A percentile compares a stretch with the other conserved stretches of the same genome.
Evolutionary conservation across 2,329 filamentous ascomycete species (phyloP).

Genomic region (Verticillium nonalfalfae): DNA sequence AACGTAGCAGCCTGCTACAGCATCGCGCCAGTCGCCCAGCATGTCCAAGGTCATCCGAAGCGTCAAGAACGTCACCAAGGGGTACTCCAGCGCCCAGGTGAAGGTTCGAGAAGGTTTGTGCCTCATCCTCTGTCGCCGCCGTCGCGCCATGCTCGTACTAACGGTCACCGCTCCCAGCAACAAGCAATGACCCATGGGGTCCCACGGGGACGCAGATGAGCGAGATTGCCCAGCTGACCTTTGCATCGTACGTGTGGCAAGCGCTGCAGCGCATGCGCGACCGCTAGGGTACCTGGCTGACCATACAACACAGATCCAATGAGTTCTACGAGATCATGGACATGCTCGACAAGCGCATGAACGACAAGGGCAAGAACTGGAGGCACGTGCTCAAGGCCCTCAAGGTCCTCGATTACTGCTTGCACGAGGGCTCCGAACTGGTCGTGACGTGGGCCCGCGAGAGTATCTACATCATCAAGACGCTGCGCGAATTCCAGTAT

Average conservation of each 20-base stretch:
- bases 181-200: conserved; percentile 98
- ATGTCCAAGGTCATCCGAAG: conserved; percentile 98
- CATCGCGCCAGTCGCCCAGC: conserved; percentile 20
- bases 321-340: conserved; percentile 99
- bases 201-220: conserved; percentile 97
- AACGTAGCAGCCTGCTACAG: not conserved
- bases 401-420: conserved; percentile 95
- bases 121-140: not conserved
- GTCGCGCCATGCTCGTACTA: conserved; percentile 1
- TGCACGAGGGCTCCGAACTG: conserved; percentile 93
- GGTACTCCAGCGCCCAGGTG: conserved; percentile 92
- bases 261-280: not conserved
- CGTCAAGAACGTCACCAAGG: conserved; percentile 99
- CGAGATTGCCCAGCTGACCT: conserved; percentile 96
- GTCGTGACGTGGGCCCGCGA: conserved; percentile 97
- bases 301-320: conserved; percentile 57
- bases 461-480: conserved; percentile 99
- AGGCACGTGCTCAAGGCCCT: conserved; percentile 94
- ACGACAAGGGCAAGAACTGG: conserved; percentile 99
- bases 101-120: conserved; percentile 92
- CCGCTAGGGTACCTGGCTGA: not conserved
- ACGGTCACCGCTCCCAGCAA: conserved; percentile 56
- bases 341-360: conserved; percentile 97
- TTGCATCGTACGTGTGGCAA: conserved; percentile 70
- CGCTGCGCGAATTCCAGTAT: conserved; percentile 92